These are phyloP conservation scores for Talaromyces sp. DNA, from an alignment of 2,329 filamentous ascomycete species.

Conservation along the genomic window DNA sequence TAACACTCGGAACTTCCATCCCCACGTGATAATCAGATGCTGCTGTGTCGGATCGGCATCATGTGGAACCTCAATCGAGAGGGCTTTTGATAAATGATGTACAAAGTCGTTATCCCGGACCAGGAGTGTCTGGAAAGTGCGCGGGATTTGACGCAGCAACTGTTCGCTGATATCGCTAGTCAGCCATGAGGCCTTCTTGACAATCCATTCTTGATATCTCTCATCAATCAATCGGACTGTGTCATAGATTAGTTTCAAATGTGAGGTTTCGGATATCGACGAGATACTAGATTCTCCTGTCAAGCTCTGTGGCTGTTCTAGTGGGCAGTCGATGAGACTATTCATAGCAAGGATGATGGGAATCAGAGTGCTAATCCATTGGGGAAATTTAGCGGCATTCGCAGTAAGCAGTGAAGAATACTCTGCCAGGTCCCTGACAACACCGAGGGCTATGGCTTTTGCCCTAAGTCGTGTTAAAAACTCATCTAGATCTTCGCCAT, in stretches of 20 bases:
- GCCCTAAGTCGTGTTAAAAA: constrained; percentile 34
- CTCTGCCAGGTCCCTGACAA: constrained; percentile 31
- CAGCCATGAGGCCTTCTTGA: constrained; percentile 47
- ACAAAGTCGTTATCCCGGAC: constrained; percentile 34
- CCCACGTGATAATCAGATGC: constrained; percentile 45
- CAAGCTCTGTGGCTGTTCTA: constrained; percentile 23
- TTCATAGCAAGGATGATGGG: constrained; percentile 28
- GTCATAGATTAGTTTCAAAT: constrained; percentile 29
- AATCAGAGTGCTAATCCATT: constrained; percentile 27
- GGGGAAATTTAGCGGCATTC: constrained; percentile 33
- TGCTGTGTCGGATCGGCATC: constrained; percentile 29
- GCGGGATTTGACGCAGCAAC: constrained; percentile 38
- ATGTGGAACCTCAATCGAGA: constrained; percentile 40
- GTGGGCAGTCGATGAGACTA: constrained; percentile 34
- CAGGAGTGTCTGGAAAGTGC: constrained; percentile 35
- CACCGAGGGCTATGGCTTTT: constrained; percentile 29
- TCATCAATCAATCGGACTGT: constrained; percentile 37
- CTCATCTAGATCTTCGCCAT: constrained; percentile 31
- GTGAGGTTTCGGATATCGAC: constrained; percentile 18
- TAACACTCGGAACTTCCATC: constrained; percentile 70
- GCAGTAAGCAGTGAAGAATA: constrained; percentile 31
- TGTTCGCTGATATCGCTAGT: constrained; percentile 45
- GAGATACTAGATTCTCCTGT: constrained; percentile 24
- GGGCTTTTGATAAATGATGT: constrained; percentile 37
- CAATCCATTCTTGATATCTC: constrained; percentile 42